Percentiles rank a stretch among this genome's conserved stretches.
These are phyloP conservation scores for Blastocystis sp. DNA, from an alignment of 352 stramenopile genomes.

Conservation along the genomic window DNA sequence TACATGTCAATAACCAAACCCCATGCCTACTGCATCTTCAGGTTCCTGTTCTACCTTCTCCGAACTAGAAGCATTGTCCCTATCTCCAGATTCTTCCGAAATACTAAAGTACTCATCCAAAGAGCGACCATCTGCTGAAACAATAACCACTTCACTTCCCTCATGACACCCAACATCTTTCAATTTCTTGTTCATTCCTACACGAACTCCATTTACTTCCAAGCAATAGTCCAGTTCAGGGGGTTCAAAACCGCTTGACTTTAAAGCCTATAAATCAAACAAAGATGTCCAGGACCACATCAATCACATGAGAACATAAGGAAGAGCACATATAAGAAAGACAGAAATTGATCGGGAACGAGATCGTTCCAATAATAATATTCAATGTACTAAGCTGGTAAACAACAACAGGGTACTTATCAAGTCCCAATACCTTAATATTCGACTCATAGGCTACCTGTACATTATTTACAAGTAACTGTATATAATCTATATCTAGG, in stretches of 20 bases:
- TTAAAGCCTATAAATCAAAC: neutral
- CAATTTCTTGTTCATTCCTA: constrained; percentile 40
- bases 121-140: neutral
- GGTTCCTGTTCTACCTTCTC: no score
- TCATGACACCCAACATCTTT: constrained; percentile 28
- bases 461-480: constrained; percentile 21
- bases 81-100: neutral
- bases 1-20: neutral
- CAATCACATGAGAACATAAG: neutral
- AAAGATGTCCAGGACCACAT: neutral
- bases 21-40: no score
- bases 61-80: no score
- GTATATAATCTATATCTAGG: neutral
- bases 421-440: neutral
- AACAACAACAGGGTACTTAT: neutral
- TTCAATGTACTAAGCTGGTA: constrained; percentile 4
- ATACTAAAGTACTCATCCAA: neutral
- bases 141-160: neutral
- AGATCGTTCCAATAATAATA: neutral
- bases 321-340: neutral
- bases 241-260: neutral
- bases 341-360: neutral
- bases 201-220: neutral
- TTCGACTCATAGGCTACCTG: neutral
- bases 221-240: constrained; percentile 36